phyloP scores from a whole-genome alignment of 495 filamentous ascomycete genomes.

The Penicillium nucicola region DNA sequence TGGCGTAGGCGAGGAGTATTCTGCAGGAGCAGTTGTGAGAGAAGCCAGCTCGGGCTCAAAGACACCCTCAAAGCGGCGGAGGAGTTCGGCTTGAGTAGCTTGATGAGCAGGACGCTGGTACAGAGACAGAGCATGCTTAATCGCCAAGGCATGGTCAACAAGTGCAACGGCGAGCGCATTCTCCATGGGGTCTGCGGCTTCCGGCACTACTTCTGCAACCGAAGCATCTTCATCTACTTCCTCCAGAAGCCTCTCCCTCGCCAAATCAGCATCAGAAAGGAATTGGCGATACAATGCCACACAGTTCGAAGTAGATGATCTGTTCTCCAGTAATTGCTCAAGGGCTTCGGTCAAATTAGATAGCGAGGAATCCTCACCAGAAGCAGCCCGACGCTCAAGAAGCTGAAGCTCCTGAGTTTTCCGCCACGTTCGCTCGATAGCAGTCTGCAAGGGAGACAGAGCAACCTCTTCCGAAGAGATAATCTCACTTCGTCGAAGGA shows the following conservation, averaged over 20 bases:
- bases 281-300: slow-evolving; percentile 74
- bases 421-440: slow-evolving; percentile 83
- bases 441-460: slow-evolving; percentile 76
- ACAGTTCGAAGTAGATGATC: slow-evolving; percentile 58
- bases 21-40: slow-evolving; percentile 23
- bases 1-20: slow-evolving; percentile 22
- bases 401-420: slow-evolving; percentile 82
- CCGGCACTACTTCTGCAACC: slow-evolving; percentile 35
- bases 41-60: slow-evolving; percentile 48
- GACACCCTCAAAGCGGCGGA: slow-evolving; percentile 41
- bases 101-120: slow-evolving; percentile 58
- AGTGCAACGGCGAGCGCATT: slow-evolving; percentile 83
- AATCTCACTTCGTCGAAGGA: slow-evolving; percentile 85
- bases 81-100: slow-evolving; percentile 57
- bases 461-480: slow-evolving; percentile 60
- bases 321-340: slow-evolving; percentile 65
- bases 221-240: slow-evolving; percentile 49
- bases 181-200: slow-evolving; percentile 61
- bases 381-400: slow-evolving; percentile 70
- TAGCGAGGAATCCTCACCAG: slow-evolving; percentile 67
- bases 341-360: slow-evolving; percentile 69
- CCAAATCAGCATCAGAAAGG: slow-evolving; percentile 52
- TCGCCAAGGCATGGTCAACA: slow-evolving; percentile 81
- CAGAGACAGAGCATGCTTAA: slow-evolving; percentile 76
- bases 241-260: slow-evolving; percentile 38